Base-by-base conservation (phyloP, 768 basidiomycete genomes). In the Lentinula raphanica region DNA sequence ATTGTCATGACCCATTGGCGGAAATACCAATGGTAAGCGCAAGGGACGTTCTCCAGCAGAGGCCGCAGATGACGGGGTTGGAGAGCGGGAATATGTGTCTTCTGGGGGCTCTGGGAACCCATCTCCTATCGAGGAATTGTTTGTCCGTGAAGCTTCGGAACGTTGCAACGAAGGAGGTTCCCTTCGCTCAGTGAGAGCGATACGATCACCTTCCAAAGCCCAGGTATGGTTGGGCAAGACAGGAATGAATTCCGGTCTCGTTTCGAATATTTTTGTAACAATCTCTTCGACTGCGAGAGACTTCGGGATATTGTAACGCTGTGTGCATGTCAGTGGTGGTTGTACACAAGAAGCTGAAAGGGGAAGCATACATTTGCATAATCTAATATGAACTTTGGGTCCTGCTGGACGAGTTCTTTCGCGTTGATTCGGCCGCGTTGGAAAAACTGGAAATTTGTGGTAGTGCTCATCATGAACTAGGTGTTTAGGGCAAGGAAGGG, bases 371-470 rank as follows among this genome's bases (percentile, higher is more conserved):
- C 54, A 28, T n/a, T 28, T n/a, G 54, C 54, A 27, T 56, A 56
- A 21, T 56, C 54, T 28, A 9, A n/a, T 9, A 56, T 35, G 8
- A 31, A 56, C 40, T 38, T 23, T 6, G 12, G 54, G 13, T 19
- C 25, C 27, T 56, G 54, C 25, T 25, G 11, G 58, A 65, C 5
- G 60, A 66, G 23, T 63, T 69, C 36, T 60, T 67, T n/a, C 62
- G 67, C 54, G 60, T 66, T 48, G 58, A 58, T 56, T 50, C 68
- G 36, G 46, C 65, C 38, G 63, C 67, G 21, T 48, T 63, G 13
- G 66, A 67, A 25, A 51, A 38, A 25, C 15, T 53, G 25, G 19
- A 36, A 21, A 7, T 36, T 21, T 13, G 51, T n/a, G 19, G 32
- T 53, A 32, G 51, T 21, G 32, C 51, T 53, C 51, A 53, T 53